Conservation (phyloP, 2,329 filamentous ascomycete species). For the Stromatinia cepivora region DNA sequence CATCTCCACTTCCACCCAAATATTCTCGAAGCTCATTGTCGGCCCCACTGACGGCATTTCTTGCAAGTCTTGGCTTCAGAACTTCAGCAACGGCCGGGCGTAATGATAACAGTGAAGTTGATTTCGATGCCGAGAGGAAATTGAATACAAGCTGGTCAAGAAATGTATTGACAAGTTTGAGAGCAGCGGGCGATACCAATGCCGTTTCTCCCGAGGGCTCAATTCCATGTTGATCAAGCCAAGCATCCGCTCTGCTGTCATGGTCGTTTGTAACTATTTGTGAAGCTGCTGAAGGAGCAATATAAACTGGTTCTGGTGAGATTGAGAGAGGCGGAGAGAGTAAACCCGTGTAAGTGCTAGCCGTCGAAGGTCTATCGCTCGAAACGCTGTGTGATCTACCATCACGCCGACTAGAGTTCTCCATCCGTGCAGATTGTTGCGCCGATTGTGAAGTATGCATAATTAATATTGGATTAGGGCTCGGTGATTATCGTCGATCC, state of each 20-base stretch:
- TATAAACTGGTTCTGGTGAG: slow-evolving; percentile 79
- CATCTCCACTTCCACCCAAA: slow-evolving; percentile 74
- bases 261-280: slow-evolving; percentile 90
- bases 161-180: slow-evolving; percentile 84
- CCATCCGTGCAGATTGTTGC: slow-evolving; percentile 13
- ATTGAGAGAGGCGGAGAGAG: slow-evolving; percentile 67
- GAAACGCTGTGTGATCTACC: slow-evolving; percentile 59
- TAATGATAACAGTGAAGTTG: slow-evolving; percentile 72
- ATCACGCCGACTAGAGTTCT: slow-evolving; percentile 23
- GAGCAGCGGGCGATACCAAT: slow-evolving; percentile 68
- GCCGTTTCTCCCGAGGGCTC: slow-evolving; percentile 67
- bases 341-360: slow-evolving; percentile 54
- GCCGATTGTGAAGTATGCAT: slow-evolving; percentile 10
- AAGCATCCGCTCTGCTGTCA: slow-evolving; percentile 69
- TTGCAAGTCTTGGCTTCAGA: slow-evolving; percentile 84
- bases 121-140: slow-evolving; percentile 77
- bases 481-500: not conserved
- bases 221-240: slow-evolving; percentile 68
- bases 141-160: slow-evolving; percentile 92
- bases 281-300: slow-evolving; percentile 82
- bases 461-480: slow-evolving; percentile 1
- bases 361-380: slow-evolving; percentile 67
- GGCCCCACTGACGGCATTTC: slow-evolving; percentile 77
- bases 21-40: slow-evolving; percentile 89
- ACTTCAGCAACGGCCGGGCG: slow-evolving; percentile 83